Evolutionary conservation across 306 rosid species (phyloP).

Genomic region (Canavalia gladiata): DNA sequence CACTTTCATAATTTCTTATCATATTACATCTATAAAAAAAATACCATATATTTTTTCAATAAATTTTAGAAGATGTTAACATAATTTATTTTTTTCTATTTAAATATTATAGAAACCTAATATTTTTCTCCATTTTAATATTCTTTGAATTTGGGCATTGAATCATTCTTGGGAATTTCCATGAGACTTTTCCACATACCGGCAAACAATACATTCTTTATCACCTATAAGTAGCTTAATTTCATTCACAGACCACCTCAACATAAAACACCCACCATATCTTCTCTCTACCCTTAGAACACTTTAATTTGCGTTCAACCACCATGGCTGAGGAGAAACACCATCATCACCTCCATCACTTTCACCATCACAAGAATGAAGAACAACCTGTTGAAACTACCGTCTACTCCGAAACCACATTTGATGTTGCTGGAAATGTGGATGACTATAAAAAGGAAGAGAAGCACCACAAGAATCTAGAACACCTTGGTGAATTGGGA

Average conservation of each 20-base stretch:
- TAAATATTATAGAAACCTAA: no score
- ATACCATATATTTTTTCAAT: no score
- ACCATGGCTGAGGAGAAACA: conserved; percentile 31
- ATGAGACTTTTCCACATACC: background rate
- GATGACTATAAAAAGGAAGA: conserved; percentile 44
- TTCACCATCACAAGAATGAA: conserved; percentile 30
- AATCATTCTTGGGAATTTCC: background rate
- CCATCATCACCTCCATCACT: conserved; percentile 36
- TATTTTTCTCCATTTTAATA: background rate
- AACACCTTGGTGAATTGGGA: conserved; percentile 25
- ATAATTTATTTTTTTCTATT: no score
- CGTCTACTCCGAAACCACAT: conserved; percentile 10
- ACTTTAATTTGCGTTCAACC: background rate
- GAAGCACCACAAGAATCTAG: conserved; percentile 42
- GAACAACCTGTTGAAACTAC: background rate
- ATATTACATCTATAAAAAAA: no score
- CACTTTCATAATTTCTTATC: no score
- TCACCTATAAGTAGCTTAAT: conserved; percentile 1
- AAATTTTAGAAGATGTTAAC: no score
- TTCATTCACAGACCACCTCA: background rate
- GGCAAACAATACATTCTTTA: background rate
- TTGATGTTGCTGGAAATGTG: conserved; percentile 1
- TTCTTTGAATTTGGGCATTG: background rate
- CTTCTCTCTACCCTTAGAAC: background rate
- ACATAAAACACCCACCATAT: background rate